phyloP scores from a whole-genome alignment of 1,139 yeast species.

The Meyerozyma carpophila region DNA sequence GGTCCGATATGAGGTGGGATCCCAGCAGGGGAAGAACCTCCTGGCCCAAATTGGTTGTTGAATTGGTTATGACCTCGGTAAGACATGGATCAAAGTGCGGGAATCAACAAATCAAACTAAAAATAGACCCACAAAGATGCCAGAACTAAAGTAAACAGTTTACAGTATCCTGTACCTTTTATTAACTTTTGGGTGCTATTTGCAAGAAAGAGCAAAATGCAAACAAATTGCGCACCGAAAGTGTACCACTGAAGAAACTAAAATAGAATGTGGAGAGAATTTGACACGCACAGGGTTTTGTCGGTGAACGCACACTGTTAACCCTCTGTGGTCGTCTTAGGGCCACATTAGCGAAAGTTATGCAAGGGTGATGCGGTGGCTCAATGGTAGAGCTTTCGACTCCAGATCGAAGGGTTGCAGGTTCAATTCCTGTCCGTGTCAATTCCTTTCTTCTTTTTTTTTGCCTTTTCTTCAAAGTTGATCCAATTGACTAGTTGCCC shows the following conservation, averaged over 20 bases:
- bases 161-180: not conserved
- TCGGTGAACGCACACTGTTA: not conserved
- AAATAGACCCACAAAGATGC: not conserved
- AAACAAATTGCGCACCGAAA: not conserved
- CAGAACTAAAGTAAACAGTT: not conserved
- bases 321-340: not conserved
- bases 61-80: constrained; percentile 13
- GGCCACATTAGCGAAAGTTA: not conserved
- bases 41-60: constrained; percentile 6
- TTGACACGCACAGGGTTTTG: not conserved
- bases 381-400: constrained; percentile 92
- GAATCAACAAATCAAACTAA: not conserved
- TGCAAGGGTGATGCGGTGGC: constrained; percentile 70
- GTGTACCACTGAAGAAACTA: not conserved
- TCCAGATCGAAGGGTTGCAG: constrained; percentile 42
- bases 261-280: not conserved
- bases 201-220: not conserved
- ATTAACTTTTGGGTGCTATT: not conserved
- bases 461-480: not conserved
- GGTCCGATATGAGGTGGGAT: constrained; percentile 17
- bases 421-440: constrained; percentile 21
- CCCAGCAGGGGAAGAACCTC: constrained; percentile 2
- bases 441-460: constrained; percentile 7
- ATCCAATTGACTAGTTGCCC: not conserved
- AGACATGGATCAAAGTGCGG: constrained; percentile 7